These are phyloP conservation scores for Umbelopsis sp. DNA, from an alignment of 371 early-diverging fungal species.

Conservation along the genomic window DNA sequence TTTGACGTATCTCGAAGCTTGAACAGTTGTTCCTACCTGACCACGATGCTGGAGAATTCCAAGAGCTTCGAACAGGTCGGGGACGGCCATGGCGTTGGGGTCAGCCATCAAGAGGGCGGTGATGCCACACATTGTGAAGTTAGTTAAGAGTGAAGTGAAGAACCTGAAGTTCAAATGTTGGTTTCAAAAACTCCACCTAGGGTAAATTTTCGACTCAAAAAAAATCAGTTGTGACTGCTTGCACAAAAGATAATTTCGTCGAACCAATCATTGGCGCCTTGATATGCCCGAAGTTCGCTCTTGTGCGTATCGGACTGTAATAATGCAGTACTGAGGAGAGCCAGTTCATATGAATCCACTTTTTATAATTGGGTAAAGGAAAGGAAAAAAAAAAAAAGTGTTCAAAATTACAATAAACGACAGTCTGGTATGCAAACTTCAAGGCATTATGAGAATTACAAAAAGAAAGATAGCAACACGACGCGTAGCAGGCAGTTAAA, in stretches of 20 bases:
- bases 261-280: background rate
- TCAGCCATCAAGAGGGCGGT: conserved; percentile 86
- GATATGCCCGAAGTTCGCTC: background rate
- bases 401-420: no score
- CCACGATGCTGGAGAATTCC: conserved; percentile 97
- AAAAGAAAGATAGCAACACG: no score
- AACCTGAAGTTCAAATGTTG: conserved; percentile 7
- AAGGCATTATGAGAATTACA: no score
- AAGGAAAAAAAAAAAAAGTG: no score
- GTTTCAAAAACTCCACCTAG: conserved; percentile 12
- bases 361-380: no score
- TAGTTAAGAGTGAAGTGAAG: conserved; percentile 16
- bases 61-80: conserved; percentile 91
- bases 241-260: background rate
- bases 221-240: conserved; percentile 10
- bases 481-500: no score
- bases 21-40: conserved; percentile 71
- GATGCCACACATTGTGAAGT: conserved; percentile 88
- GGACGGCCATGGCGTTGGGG: conserved; percentile 70
- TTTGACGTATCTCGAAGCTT: background rate
- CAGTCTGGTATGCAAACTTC: no score
- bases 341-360: no score
- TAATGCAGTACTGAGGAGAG: no score
- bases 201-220: background rate
- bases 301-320: no score